Base-by-base conservation (phyloP, 306 rosid genomes). In the Gynostemma pentaphyllum region DNA sequence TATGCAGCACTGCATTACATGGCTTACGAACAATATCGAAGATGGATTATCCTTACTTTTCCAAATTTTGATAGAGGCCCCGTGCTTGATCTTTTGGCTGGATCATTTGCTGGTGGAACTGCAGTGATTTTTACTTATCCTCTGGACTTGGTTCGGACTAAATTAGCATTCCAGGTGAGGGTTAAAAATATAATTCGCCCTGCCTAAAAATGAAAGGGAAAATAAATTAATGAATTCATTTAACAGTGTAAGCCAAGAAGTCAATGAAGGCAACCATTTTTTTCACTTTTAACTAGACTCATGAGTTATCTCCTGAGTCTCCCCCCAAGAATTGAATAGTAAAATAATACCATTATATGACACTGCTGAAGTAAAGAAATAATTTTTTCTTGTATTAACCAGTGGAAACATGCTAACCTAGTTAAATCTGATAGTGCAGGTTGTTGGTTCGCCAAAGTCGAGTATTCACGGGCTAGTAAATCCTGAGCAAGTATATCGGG, bases 21-120 rank as follows among this genome's bases (percentile, higher is more conserved):
- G 99, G 72, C 90, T 22, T 88, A 92, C 2, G 95, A 88, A 75
- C 94, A 92, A 70, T 92, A 92, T 79, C 83, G 99, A 39, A 74
- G 96, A 78, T 74, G 90, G 90, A 92, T 92, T 44, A 68, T 84
- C 72, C 87, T 63, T 21, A 49, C 92, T 72, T 86, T 84, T 61
- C 99, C 99, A 30, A 26, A 82, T 18, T 78, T 84, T 49, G 73
- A 69, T 66, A 79, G 83, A 71, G 99, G 99, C 22, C 90, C 99
- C 56, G 72, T 70, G n/a, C 96, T 92, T 23, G 99, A 92, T 77
- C 99, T 92, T 68, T 74, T 87, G 61, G 99, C 96, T 0, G 99
- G 99, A 4, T 92, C 96, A n/a, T 81, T 92, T 47, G 80, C 95
- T 26, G 96, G 96, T 70, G 96, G 96, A 69, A 88, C 99, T 0